Evolutionary conservation across 2,329 filamentous ascomycete genomes (phyloP), one percentile per base, ranked within the genome.

Genomic region (Didymella lethalis): DNA sequence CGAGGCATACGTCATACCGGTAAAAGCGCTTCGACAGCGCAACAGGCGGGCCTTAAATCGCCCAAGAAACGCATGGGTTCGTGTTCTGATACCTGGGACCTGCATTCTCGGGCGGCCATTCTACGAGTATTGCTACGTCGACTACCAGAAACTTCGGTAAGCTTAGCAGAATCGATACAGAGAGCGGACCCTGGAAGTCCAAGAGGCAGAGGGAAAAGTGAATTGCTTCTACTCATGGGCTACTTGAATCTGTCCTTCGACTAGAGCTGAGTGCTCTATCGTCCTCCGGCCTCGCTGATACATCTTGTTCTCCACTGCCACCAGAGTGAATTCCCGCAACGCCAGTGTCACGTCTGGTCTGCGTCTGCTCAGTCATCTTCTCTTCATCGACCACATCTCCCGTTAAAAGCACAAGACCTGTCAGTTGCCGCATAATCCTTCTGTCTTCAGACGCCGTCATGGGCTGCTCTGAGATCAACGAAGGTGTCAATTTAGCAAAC

Each of bases 401-500:
- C 8, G 36, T 40, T 7, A 40, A 4, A 2, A 40, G 8, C 7
- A 20, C 18, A n/a, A 63, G 26, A 11, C 61, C 56, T 64, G 69
- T 64, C 59, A 63, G 25, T 14, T 43, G 59, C 32, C 62, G 58
- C 47, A 64, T 57, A 8, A 54, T 32, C 46, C 56, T 50, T 20
- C 28, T 44, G 36, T 68, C 62, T 41, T 68, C 63, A 16, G 58
- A 58, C 28, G 63, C 64, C 40, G 67, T 63, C 14, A 62, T 29
- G 2, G 61, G 54, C 23, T 64, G 59, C 23, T 66, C 65, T 4
- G 60, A 53, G 23, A 75, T 57, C 23, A 79, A 52, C 2, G 61
- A 61, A 0, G 79, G 79, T 20, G 76, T 74, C 43, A 75, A 59
- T 16, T 67, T 71, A 7, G 68, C 63, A 51, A 81, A 57, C 8